Evolutionary conservation across 495 filamentous ascomycete genomes (phyloP), one percentile per base, ranked within the genome.

Genomic region (Collariella sp.): DNA sequence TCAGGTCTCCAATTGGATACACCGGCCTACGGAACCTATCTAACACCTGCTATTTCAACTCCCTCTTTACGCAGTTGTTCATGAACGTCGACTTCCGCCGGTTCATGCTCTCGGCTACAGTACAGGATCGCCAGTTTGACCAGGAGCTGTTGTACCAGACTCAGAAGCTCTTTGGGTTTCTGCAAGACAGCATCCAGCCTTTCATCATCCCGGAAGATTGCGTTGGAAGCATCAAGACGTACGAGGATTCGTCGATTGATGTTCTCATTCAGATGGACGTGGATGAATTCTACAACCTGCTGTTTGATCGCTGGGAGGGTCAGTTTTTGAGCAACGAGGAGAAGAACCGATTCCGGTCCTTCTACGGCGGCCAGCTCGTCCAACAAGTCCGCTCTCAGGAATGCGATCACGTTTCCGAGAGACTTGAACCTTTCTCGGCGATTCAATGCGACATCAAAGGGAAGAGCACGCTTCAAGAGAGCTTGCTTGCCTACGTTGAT

Each of bases 391-490:
- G 89, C 67, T 95, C 91, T 0, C 89, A 89, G 62, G 93, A 97
- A 64, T 99, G 93, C 60, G 67, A 83, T 22, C 93, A 99, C 69
- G 88, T 99, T 15, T 97, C 93, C 0, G 90, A 96, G 62, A 77
- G 85, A 23, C 71, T 87, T 7, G 94, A 97, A 64, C 84, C 87
- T 3, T 99, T 96, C 67, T 94, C 88, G 7, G 93, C 93, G 11
- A 93, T 99, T 51, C 89, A 96, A 57, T 95, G 91, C 67, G 94
- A 96, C 58, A 95, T 99, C 58, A 93, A 95, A 64, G 93, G 93
- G 41, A 99, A 96, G 67, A 77, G 74, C 7, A 83, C 71, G 31
- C 79, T 99, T 1, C 76, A 87, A 55, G 90, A 97, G 52, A 96
- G 93, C 64, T 72, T 99, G 12, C 82, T 88, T 61, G 89, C 91